These are phyloP conservation scores for Marchantia polymorpha DNA, from an alignment of 225 moss, liverwort and hornwort genomes.

Conservation along the genomic window DNA sequence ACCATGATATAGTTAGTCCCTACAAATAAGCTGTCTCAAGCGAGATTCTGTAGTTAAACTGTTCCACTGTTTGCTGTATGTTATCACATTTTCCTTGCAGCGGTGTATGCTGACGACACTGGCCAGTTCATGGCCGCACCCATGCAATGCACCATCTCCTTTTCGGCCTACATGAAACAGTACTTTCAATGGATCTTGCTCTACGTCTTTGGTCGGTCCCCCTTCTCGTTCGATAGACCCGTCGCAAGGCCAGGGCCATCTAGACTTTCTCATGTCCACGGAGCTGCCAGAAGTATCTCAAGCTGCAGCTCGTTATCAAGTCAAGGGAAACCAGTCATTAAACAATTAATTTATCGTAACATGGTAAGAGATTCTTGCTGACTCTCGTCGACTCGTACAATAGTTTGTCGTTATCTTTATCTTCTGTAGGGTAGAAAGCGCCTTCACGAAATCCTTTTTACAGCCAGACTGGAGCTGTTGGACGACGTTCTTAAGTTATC, in stretches of 20 bases:
- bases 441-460: no score
- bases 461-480: no score
- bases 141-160: background rate
- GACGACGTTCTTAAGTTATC: no score
- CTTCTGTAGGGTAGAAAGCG: background rate
- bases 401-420: background rate
- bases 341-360: background rate
- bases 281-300: background rate
- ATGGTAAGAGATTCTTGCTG: background rate
- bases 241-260: background rate
- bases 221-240: background rate
- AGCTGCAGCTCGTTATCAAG: background rate
- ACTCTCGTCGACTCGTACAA: background rate
- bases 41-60: background rate
- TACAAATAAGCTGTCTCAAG: background rate
- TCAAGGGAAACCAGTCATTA: slow-evolving; percentile 2
- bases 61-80: background rate
- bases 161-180: background rate
- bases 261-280: background rate
- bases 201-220: background rate
- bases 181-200: background rate
- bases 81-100: background rate
- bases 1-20: background rate
- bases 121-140: background rate
- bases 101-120: background rate